Evolutionary conservation across 2,329 filamentous ascomycete species (phyloP), one percentile per base, ranked within the genome.

Genomic region (Penicillium sp.): DNA sequence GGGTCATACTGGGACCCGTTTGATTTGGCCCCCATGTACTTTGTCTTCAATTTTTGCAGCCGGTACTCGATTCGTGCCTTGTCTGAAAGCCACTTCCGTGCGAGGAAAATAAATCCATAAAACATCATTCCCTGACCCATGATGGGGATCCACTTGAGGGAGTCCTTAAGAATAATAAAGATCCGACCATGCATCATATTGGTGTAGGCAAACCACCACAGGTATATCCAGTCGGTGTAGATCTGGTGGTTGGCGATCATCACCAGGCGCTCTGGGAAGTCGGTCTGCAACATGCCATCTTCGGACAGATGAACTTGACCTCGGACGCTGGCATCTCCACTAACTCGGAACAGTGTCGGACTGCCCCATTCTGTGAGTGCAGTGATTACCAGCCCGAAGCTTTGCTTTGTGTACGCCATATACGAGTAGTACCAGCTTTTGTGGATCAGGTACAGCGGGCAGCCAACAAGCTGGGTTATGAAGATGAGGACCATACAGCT

Each of bases 151-250:
- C 84, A 83, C 65, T 86, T 86, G 56, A 88, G 72, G 2, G 84
- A 85, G 65, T 88, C 86, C 66, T 88, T 88, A 45, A 88, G 71
- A 53, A 88, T 87, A 69, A 88, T 88, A 69, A 85, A 88, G 64
- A 88, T 81, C 62, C 83, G 83, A 33, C 86, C 86, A 62, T 88
- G 85, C 83, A 87, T 87, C 58, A 78, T 76, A 65, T 85, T 85
- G 1, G 85, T 86, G 64, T 88, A 88, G 2, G 85, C 82, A 46
- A 86, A 80, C 85, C 85, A 88, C 86, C 86, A 88, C 2, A 88
- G 77, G 67, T 88, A 88, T 14, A 88, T 75, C 86, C 86, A 88
- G 65, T 88, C 86, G n/a, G 85, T 88, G 68, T 88, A 88, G 3
- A 88, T 80, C 67, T 88, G 84, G 64, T 88, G 86, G 57, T 88